Evolutionary conservation across 495 filamentous ascomycete species (phyloP), one percentile per base, ranked within the genome.

Genomic region (Aspergillus ellipticus): DNA sequence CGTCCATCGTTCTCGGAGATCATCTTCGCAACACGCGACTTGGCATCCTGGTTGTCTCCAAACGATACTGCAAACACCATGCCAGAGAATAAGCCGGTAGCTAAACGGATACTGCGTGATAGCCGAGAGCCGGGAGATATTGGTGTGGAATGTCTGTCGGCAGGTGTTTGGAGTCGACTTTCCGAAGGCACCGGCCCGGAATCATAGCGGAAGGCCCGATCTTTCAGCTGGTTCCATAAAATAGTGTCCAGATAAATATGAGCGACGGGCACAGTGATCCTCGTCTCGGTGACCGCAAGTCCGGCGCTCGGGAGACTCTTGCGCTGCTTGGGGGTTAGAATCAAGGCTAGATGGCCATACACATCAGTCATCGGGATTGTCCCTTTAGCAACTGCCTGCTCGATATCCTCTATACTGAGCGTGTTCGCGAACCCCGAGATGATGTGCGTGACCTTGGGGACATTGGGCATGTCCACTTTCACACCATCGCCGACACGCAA

Each of bases 1-100:
- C 69, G 68, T 2, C 92, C 94, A 24, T 92, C 94, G 58, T 90
- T 82, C 9, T 71, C 63, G 2, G 72, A 59, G 7, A 86, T 85
- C 49, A 79, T 69, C 19, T 66, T 68, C 0, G 67, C 75, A 21
- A 81, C 69, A 17, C 77, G 76, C 20, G 80, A 78, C 49, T 79
- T 81, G 31, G 63, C 71, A 35, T 79, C 79, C 19, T 81, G 76
- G n/a, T 79, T 66, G 17, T 79, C 78, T 50, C 82, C 79, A 56
- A 86, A 88, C 11, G 88, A 89, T 11, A 92, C 82, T 0, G 89
- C 88, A 69, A 96, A 93, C 0, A 84, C 86, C 89, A 92, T 92
- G 24, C 85, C 82, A 20, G 79, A 69, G 63, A 96, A 93, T 1
- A 93, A 57, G 0, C 73, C 76, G 33, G 58, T 59, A 0, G 61